These are phyloP conservation scores for Rhodofomes roseus DNA, from an alignment of 1,284 basidiomycete genomes.

Conservation along the genomic window DNA sequence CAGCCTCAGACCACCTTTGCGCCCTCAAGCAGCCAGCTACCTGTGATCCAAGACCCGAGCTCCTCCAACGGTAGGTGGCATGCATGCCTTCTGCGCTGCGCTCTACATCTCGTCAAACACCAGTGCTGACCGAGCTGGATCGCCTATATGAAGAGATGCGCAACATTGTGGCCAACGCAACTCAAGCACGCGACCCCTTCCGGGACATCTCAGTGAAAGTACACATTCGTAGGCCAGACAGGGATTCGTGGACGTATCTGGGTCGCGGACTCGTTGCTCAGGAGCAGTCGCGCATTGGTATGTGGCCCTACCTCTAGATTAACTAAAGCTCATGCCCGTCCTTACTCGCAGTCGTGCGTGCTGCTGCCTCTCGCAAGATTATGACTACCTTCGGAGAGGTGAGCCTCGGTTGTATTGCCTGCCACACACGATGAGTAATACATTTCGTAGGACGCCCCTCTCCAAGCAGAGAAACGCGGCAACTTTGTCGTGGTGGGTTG, in stretches of 20 bases:
- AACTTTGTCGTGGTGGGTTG: conserved; percentile 80
- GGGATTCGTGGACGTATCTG: conserved; percentile 76
- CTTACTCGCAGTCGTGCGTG: conserved; percentile 56
- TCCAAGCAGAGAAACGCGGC: conserved; percentile 79
- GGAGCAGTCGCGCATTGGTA: conserved; percentile 75
- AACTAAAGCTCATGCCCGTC: background rate
- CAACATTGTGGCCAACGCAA: conserved; percentile 13
- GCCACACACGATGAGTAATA: background rate
- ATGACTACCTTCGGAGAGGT: conserved; percentile 72
- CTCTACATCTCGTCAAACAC: conserved; percentile 13
- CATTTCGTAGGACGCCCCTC: conserved; percentile 50
- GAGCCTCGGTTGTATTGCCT: conserved; percentile 1
- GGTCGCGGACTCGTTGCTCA: conserved; percentile 71
- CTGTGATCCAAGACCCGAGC: background rate
- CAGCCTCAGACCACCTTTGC: conserved; percentile 8
- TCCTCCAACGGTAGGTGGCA: conserved; percentile 12
- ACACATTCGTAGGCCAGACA: conserved; percentile 74
- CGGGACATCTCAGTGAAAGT: conserved; percentile 78
- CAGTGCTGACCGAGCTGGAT: conserved; percentile 23
- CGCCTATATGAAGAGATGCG: conserved; percentile 21
- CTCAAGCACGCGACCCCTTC: conserved; percentile 19
- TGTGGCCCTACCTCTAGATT: conserved; percentile 23
- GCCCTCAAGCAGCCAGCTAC: conserved; percentile 8
- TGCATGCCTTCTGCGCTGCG: conserved; percentile 12
- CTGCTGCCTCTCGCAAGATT: conserved; percentile 60